A percentile compares a stretch with the other conserved stretches of the same genome.
Conservation (phyloP, 2,329 filamentous ascomycete species). For the Botrytis byssoidea region DNA sequence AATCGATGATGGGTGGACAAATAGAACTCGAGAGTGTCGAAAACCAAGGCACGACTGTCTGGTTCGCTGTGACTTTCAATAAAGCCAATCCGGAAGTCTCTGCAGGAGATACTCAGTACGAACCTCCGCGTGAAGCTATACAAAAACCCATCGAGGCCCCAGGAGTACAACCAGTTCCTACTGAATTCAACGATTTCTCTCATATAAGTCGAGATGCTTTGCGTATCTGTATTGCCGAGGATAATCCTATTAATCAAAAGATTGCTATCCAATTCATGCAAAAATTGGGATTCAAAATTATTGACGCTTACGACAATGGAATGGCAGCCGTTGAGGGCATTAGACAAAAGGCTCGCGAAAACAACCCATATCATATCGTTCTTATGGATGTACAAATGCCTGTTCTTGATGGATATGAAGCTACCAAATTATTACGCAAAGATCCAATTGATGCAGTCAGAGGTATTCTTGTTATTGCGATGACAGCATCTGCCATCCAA, state of each 20-base stretch:
- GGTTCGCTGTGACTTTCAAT: conserved; percentile 81
- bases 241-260: conserved; percentile 91
- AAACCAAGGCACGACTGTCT: conserved; percentile 67
- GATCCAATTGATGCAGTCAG: conserved; percentile 75
- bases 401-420: conserved; percentile 87
- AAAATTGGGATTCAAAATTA: conserved; percentile 75
- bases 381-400: conserved; percentile 98
- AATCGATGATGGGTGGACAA: conserved; percentile 84
- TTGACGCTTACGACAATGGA: conserved; percentile 88
- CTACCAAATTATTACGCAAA: conserved; percentile 76
- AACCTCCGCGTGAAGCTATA: conserved; percentile 34
- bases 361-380: conserved; percentile 80
- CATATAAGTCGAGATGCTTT: conserved; percentile 73
- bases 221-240: conserved; percentile 89
- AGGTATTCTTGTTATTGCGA: conserved; percentile 88
- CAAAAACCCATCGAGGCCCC: conserved; percentile 46
- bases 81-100: conserved; percentile 68
- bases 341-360: conserved; percentile 69
- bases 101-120: conserved; percentile 52
- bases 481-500: conserved; percentile 94
- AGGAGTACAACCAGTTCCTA: conserved; percentile 40
- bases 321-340: conserved; percentile 83
- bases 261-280: conserved; percentile 90
- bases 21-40: conserved; percentile 80
- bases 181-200: conserved; percentile 64